These are phyloP conservation scores for Raffaelea deltoideospora DNA, from an alignment of 2,329 filamentous ascomycete genomes.

Conservation along the genomic window DNA sequence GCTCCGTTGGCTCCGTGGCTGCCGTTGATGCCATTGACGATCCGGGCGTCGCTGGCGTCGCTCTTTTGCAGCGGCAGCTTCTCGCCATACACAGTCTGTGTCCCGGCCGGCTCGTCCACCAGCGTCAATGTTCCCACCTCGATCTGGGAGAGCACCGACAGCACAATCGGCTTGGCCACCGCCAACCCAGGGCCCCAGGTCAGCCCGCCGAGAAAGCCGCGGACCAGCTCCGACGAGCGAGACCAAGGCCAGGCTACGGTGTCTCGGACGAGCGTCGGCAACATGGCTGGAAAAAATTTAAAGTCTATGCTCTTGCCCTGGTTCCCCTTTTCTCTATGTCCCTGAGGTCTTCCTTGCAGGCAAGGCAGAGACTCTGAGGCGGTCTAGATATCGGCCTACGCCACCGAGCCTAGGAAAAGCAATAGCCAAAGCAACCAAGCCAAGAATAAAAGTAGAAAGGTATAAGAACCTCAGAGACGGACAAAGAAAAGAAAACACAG, in stretches of 20 bases:
- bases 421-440: too few species aligned
- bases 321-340: too few species aligned
- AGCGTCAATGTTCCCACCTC: slow-evolving; percentile 31
- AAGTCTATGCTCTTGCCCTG: neutral
- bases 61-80: slow-evolving; percentile 16
- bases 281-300: neutral
- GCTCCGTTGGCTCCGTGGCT: neutral
- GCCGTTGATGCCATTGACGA: neutral
- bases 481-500: neutral
- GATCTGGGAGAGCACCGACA: slow-evolving; percentile 29
- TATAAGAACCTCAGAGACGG: neutral
- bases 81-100: slow-evolving; percentile 29
- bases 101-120: slow-evolving; percentile 28
- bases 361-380: too few species aligned
- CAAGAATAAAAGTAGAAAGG: neutral
- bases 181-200: slow-evolving; percentile 32
- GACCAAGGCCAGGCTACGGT: slow-evolving; percentile 23
- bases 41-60: neutral
- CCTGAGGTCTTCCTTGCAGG: too few species aligned
- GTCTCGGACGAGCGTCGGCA: slow-evolving; percentile 12
- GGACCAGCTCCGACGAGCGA: slow-evolving; percentile 23
- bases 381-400: too few species aligned
- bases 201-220: slow-evolving; percentile 25
- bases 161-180: slow-evolving; percentile 29
- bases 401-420: too few species aligned